Evolutionary conservation across 2,329 filamentous ascomycete genomes (phyloP), one percentile per base, ranked within the genome.

Genomic region (Penicillium decumbens): DNA sequence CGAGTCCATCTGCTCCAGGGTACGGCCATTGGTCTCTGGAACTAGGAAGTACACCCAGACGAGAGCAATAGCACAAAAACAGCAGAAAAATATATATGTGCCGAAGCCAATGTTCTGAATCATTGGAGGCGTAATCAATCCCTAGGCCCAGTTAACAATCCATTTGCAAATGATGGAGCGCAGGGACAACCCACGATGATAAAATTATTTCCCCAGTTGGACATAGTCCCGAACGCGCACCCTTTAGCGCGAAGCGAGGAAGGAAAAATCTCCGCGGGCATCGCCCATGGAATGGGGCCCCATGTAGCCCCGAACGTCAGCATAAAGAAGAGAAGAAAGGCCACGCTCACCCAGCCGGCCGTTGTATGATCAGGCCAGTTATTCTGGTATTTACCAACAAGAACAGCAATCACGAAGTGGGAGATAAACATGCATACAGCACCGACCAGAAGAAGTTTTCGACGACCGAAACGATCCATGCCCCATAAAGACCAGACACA

Each of bases 261-360:
- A 0, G 69, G 63, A 45, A 69, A 74, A 0, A 72, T 59, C 32
- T 74, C 71, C 0, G 67, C 55, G 0, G 70, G 68, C 0, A 74
- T 55, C 2, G 64, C 61, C 70, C 69, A 74, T 0, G 59, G 64
- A 0, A 73, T 54, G 0, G 68, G 70, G 0, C 53, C 53, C 24
- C 68, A 72, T 0, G 66, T 59, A 29, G 32, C 50, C 12, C 50
- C 69, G 29, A 46, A 59, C 8, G 47, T 48, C 1, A 58, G 41
- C n/a, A 59, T 52, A 30, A 52, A 59, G 13, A 58, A 12, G 23
- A 41, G 57, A 2, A 53, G 28, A 28, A 58, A 49, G 2, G 56
- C 54, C 6, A 57, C 57, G 12, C 51, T 49, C 20, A 43, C 44
- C 57, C 57, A 60, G 2, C 45, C 57, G 12, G 38, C 62, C 62